phyloP scores from a whole-genome alignment of 345 rosid species.

The Trapa incisa region DNA sequence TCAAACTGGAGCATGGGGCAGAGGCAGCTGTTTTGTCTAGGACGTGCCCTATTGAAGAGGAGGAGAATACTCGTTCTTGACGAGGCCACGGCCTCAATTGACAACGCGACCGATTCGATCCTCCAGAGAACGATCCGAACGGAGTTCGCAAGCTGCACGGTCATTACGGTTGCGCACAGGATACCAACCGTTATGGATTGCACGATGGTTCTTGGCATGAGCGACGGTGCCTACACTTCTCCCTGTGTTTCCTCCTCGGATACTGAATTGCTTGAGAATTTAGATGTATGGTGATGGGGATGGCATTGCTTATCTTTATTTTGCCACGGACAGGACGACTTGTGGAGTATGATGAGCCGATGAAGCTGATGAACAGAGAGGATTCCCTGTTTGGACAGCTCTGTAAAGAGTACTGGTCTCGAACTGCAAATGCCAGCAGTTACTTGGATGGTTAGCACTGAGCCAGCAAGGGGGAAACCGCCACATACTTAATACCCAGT shows the following conservation, averaged over 20 bases:
- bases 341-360: constrained; percentile 16
- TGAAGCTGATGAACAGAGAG: constrained; percentile 12
- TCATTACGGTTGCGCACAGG: constrained; percentile 51
- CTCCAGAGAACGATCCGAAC: constrained; percentile 39
- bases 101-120: constrained; percentile 40
- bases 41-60: constrained; percentile 42
- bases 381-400: constrained; percentile 18
- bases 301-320: background rate
- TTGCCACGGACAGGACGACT: constrained; percentile 6
- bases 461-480: too few relatives aligned
- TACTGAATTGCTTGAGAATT: background rate
- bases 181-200: constrained; percentile 62
- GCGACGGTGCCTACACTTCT: constrained; percentile 15
- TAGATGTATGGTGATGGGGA: background rate
- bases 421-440: constrained; percentile 8
- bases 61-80: constrained; percentile 44
- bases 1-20: constrained; percentile 64
- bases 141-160: constrained; percentile 44
- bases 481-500: background rate
- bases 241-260: background rate
- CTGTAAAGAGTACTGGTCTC: constrained; percentile 20
- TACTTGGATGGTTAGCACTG: background rate
- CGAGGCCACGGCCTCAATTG: constrained; percentile 58
- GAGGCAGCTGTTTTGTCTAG: constrained; percentile 47
- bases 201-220: constrained; percentile 42